Base-by-base conservation (phyloP, 352 stramenopile genomes). In the Globisporangium paroecandrum region DNA sequence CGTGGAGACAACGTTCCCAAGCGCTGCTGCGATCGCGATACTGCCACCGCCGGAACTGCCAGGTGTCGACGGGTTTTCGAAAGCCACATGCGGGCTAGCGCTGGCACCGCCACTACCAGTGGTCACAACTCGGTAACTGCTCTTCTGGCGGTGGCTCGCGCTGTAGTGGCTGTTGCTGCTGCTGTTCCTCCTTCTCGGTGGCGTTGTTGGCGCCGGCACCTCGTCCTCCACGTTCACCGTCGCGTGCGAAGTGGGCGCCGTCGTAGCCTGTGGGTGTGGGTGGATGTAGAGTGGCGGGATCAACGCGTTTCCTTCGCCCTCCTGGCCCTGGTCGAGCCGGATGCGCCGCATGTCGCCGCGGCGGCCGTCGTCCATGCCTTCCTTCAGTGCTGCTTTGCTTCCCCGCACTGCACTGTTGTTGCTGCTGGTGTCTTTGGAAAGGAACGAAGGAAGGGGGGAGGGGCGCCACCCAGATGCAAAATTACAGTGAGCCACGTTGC, bases 301-400 rank as follows among this genome's bases (percentile, higher is more conserved):
- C 9, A 41, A 27, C 32, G 46, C 32, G 64, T 58, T 25, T 43
- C 20, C 64, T 36, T 38, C 64, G 20, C 58, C n/a, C 10, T 62
- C 56, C 32, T 62, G 56, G 56, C 41, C 59, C 59, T 57, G 47
- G 65, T 70, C 65, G 36, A 56, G 32, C 49, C 63, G 58, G 58
- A 62, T 54, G 58, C 65, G 58, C 24, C 65, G 58, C 65, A 56
- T 57, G 27, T 51, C 43, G 18, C 43, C 43, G 41, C 15, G 41
- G 41, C 41, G 41, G 41, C 38, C 15, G 58, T 51, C 24, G 65
- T 46, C 49, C 65, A 70, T 70, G 57, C 20, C 56, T 62, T 27
- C 58, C 58, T 62, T 27, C 58, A 38, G 43, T 51, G 43, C 43
- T 51, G 18, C 43, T 51, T 51, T 51, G 18, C 43, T 51, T 51